Evolutionary conservation across 140 eudicot genomes (phyloP).

Genomic region (Cichorium intybus): DNA sequence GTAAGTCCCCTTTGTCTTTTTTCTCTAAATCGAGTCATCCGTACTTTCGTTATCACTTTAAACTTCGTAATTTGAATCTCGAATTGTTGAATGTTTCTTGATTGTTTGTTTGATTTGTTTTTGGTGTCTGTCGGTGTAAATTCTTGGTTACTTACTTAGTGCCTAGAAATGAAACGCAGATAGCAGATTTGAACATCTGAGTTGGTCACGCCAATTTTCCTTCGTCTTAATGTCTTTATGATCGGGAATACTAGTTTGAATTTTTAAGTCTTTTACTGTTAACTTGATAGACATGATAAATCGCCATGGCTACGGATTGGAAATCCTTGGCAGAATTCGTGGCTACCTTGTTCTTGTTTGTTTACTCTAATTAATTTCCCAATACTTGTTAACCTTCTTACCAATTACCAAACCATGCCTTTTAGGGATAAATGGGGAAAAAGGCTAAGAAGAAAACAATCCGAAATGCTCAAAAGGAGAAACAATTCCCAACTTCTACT

Average conservation of each 20-base stretch:
- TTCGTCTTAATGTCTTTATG: background rate
- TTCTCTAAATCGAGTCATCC: background rate
- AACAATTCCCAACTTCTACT: slow-evolving; percentile 30
- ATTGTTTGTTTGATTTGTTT: background rate
- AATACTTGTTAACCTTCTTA: slow-evolving; percentile 1
- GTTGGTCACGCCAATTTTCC: background rate
- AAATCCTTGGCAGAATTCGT: background rate
- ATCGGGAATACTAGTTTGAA: slow-evolving; percentile 2
- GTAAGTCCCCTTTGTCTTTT: background rate
- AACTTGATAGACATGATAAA: background rate
- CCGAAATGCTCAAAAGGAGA: slow-evolving; percentile 54
- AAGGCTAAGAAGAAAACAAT: slow-evolving; percentile 55
- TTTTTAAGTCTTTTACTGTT: background rate
- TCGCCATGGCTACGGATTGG: background rate
- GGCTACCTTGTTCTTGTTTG: background rate
- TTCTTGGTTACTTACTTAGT: background rate
- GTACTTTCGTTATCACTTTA: background rate
- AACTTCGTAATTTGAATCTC: slow-evolving; percentile 8
- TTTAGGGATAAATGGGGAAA: slow-evolving; percentile 71
- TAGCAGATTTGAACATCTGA: background rate
- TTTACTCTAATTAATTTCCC: background rate
- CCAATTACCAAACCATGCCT: background rate
- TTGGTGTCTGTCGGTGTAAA: slow-evolving; percentile 1
- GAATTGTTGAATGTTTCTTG: slow-evolving; percentile 6
- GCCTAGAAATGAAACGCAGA: slow-evolving; percentile 4